phyloP scores from a whole-genome alignment of 768 basidiomycete species.

The Termitomyces sp. region DNA sequence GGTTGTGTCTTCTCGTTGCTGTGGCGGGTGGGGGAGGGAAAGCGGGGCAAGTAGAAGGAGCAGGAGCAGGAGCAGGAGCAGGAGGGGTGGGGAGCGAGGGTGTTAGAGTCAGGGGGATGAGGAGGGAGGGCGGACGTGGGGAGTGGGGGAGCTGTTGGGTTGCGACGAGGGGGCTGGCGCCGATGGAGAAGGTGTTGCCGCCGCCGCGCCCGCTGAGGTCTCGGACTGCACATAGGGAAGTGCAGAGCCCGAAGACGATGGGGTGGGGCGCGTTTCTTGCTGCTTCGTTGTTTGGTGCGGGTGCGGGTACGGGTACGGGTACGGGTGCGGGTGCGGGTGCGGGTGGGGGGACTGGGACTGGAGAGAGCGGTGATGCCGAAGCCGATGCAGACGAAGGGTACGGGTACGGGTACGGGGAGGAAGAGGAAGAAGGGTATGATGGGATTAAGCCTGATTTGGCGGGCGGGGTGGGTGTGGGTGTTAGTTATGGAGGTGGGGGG shows the following conservation, averaged over 20 bases:
- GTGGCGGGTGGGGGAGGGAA: constrained; percentile 51
- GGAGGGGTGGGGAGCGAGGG: constrained; percentile 48
- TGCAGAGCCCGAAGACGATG: constrained; percentile 21
- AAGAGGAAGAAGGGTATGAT: constrained; percentile 37
- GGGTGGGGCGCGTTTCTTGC: constrained; percentile 41
- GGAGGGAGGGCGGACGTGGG: constrained; percentile 57
- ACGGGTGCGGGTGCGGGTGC: constrained; percentile 56
- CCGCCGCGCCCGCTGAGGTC: constrained; percentile 10
- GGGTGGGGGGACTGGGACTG: too few species aligned
- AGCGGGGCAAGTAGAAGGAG: constrained; percentile 52
- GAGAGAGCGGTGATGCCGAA: too few species aligned
- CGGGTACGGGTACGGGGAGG: constrained; percentile 54
- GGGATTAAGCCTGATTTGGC: constrained; percentile 44
- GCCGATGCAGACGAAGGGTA: background rate
- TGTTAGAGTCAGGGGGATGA: constrained; percentile 51
- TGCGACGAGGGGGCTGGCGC: constrained; percentile 56
- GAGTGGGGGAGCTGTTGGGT: constrained; percentile 74
- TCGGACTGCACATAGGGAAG: constrained; percentile 3
- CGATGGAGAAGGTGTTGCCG: constrained; percentile 48
- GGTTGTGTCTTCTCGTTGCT: constrained; percentile 82
- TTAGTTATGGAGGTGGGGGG: constrained; percentile 51
- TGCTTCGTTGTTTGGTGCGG: constrained; percentile 37
- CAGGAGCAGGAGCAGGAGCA: constrained; percentile 36
- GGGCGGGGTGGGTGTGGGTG: constrained; percentile 41
- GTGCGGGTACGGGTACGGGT: constrained; percentile 23